A percentile compares a stretch with the other conserved stretches of the same genome.
phyloP scores from a whole-genome alignment of 2,329 filamentous ascomycete genomes.

The Aureobasidium leucospermi region DNA sequence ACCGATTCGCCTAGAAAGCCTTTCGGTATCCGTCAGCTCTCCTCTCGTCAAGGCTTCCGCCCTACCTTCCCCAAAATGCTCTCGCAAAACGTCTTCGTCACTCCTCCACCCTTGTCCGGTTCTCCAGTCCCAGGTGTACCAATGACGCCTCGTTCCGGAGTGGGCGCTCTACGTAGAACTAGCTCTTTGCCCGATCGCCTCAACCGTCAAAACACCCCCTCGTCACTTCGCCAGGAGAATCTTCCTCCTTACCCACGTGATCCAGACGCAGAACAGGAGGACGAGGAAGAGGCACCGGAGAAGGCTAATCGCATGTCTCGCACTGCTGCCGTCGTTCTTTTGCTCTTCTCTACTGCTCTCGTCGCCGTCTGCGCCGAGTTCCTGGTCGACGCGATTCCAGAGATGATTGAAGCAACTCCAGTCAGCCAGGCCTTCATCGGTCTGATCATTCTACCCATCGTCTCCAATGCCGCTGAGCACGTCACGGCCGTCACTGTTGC shows the following conservation, averaged over 20 bases:
- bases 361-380: slow-evolving; percentile 62
- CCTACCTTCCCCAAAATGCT: slow-evolving; percentile 59
- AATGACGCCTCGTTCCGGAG: slow-evolving; percentile 20
- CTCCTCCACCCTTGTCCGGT: slow-evolving; percentile 28
- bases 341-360: slow-evolving; percentile 47
- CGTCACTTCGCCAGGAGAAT: background rate
- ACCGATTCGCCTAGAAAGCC: slow-evolving; percentile 22
- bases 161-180: slow-evolving; percentile 57
- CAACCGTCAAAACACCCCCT: slow-evolving; percentile 29
- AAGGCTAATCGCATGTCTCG: slow-evolving; percentile 44
- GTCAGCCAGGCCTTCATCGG: slow-evolving; percentile 71
- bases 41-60: slow-evolving; percentile 35
- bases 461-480: slow-evolving; percentile 78
- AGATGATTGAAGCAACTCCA: slow-evolving; percentile 51
- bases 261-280: background rate
- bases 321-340: slow-evolving; percentile 49
- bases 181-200: slow-evolving; percentile 67
- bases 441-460: slow-evolving; percentile 71
- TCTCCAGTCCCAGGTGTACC: slow-evolving; percentile 21
- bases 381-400: slow-evolving; percentile 66
- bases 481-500: slow-evolving; percentile 74
- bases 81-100: slow-evolving; percentile 61
- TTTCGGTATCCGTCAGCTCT: slow-evolving; percentile 50
- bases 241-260: slow-evolving; percentile 6
- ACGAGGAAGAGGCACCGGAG: slow-evolving; percentile 25